Evolutionary conservation across 1,284 basidiomycete genomes (phyloP), one percentile per base, ranked within the genome.

Genomic region (Neolentinus lepideus): DNA sequence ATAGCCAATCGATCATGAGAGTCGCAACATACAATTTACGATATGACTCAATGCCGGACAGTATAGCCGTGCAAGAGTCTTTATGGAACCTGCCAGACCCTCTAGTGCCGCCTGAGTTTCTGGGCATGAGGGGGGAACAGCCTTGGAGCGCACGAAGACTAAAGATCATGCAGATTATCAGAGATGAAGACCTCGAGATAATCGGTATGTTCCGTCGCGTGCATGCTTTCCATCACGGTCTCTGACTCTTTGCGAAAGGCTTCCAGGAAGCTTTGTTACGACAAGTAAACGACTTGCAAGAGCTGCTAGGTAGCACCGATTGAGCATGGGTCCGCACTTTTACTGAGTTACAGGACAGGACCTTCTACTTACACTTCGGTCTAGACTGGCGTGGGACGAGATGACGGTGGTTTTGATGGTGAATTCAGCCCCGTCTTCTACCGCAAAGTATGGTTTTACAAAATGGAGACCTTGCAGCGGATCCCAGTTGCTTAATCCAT

Each of bases 401-500:
- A 85, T 55, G 82, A 87, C 63, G 84, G 84, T 1, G 67, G 69
- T 11, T 58, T 69, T 25, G 74, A 70, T 1, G 84, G 84, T 36
- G 85, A 87, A 65, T 85, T 81, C 66, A 78, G 76, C 58, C 81
- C 84, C 0, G 79, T 87, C 56, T 87, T 85, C 66, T 88, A 74
- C 67, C 77, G 80, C 60, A 77, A 70, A 31, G 29, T 31, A 31
- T 31, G 29, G 12, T 31, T 31, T 31, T 31, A 31, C n/a, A n/a
- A n/a, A n/a, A n/a, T n/a, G n/a, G n/a, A n/a, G 29, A 31, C 29
- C 29, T 31, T 31, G n/a, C n/a, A n/a, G n/a, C n/a, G n/a, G n/a
- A n/a, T n/a, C n/a, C n/a, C n/a, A n/a, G n/a, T n/a, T n/a, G n/a
- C n/a, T n/a, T n/a, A n/a, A n/a, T n/a, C n/a, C n/a, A n/a, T n/a